A percentile compares a stretch with the other conserved stretches of the same genome.
Evolutionary conservation across 192 early-diverging fungal species (phyloP).

Genomic region (Podila epigama): DNA sequence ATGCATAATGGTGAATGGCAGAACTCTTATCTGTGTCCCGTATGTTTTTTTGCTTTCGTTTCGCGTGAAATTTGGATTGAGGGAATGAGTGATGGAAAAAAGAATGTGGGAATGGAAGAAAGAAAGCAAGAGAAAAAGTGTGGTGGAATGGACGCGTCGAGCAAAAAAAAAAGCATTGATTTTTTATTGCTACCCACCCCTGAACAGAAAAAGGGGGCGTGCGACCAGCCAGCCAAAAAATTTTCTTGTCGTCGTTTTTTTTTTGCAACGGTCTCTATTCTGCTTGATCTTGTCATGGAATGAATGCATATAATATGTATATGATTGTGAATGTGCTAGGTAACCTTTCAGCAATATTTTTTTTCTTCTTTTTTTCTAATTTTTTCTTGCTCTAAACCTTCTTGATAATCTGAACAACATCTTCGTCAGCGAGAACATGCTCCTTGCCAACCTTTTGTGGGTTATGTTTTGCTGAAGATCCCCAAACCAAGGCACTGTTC

Average conservation of each 20-base stretch:
- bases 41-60: neutral
- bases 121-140: neutral
- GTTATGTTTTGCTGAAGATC: slow-evolving; percentile 93
- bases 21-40: too few species aligned
- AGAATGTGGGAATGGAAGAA: neutral
- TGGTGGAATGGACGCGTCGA: neutral
- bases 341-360: too few species aligned
- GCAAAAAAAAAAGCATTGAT: neutral
- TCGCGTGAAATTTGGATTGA: neutral
- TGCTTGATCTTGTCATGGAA: too few species aligned
- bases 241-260: too few species aligned
- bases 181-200: too few species aligned
- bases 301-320: too few species aligned
- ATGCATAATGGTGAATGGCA: too few species aligned
- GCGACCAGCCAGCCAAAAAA: too few species aligned
- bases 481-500: slow-evolving; percentile 89
- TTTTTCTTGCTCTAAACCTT: slow-evolving; percentile 32
- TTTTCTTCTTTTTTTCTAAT: neutral
- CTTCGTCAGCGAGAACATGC: slow-evolving; percentile 91
- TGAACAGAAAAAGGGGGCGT: neutral
- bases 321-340: too few species aligned
- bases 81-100: neutral
- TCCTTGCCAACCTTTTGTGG: slow-evolving; percentile 98
- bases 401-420: slow-evolving; percentile 94
- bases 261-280: too few species aligned